These are phyloP conservation scores for Trichothecium roseum DNA, from an alignment of 2,329 filamentous ascomycete genomes.

Conservation along the genomic window DNA sequence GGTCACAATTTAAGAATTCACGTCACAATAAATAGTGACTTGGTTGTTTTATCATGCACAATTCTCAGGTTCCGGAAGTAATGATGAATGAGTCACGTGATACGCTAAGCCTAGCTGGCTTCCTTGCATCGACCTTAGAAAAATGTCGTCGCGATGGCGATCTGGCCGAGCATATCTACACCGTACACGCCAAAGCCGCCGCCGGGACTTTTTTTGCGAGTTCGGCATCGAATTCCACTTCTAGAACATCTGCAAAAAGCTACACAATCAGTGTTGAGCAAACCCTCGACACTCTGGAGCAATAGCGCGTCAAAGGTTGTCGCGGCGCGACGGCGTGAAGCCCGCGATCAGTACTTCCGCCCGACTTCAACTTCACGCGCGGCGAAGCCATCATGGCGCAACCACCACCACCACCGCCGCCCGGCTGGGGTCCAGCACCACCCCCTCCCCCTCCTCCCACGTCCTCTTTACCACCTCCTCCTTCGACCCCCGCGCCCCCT, in stretches of 20 bases:
- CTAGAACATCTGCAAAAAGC: too few species aligned
- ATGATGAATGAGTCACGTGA: background rate
- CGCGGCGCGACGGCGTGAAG: conserved; percentile 23
- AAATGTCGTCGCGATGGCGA: conserved; percentile 22
- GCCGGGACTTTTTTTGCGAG: background rate
- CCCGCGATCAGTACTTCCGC: conserved; percentile 10
- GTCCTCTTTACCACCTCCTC: conserved; percentile 45
- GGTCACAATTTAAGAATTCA: too few species aligned
- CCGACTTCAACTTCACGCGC: conserved; percentile 14
- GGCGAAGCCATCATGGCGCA: conserved; percentile 35
- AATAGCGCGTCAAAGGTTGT: conserved; percentile 18
- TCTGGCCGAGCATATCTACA: too few species aligned
- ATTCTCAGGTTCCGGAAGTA: too few species aligned
- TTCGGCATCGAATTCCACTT: too few species aligned
- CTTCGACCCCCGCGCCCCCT: conserved; percentile 54
- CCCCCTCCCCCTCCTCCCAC: conserved; percentile 47
- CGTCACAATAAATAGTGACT: too few species aligned
- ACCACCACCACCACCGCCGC: conserved; percentile 45
- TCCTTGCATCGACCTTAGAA: conserved; percentile 18
- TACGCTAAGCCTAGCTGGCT: conserved; percentile 1
- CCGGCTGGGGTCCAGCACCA: conserved; percentile 45
- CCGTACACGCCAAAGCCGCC: too few species aligned
- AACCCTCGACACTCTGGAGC: conserved; percentile 5
- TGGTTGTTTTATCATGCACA: too few species aligned
- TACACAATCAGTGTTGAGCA: background rate